Conservation (phyloP, 2,329 filamentous ascomycete genomes). For the Lachnellula occidentalis region DNA sequence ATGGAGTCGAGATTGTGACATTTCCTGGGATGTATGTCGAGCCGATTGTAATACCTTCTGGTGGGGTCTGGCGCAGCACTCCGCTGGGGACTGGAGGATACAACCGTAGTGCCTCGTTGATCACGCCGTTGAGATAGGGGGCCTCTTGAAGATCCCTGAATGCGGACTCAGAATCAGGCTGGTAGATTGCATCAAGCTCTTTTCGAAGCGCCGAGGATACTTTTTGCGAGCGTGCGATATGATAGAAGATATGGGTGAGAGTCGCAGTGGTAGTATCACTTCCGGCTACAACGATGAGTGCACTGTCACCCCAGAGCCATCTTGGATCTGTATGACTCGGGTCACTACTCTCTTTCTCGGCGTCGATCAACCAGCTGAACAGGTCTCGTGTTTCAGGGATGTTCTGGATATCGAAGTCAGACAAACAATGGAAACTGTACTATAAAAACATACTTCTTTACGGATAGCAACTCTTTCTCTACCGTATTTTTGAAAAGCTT, state of each 20-base stretch:
- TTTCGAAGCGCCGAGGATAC: slow-evolving; percentile 12
- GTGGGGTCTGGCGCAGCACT: slow-evolving; percentile 29
- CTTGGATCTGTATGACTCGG: slow-evolving; percentile 3
- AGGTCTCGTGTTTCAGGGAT: not conserved
- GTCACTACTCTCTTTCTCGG: not conserved
- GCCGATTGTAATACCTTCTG: slow-evolving; percentile 32
- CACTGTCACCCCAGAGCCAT: slow-evolving; percentile 18
- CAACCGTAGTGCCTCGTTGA: slow-evolving; percentile 38
- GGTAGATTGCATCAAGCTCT: slow-evolving; percentile 11
- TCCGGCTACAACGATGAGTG: slow-evolving; percentile 33
- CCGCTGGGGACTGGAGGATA: slow-evolving; percentile 32
- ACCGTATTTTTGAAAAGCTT: slow-evolving; percentile 10
- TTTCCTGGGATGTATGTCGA: slow-evolving; percentile 17
- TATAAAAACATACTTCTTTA: slow-evolving; percentile 9
- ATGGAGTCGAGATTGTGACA: slow-evolving; percentile 12
- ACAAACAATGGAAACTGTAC: not conserved
- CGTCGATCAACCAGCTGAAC: slow-evolving; percentile 10
- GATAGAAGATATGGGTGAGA: slow-evolving; percentile 37
- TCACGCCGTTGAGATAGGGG: slow-evolving; percentile 32
- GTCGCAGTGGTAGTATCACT: slow-evolving; percentile 39
- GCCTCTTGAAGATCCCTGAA: slow-evolving; percentile 13
- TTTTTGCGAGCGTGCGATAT: slow-evolving; percentile 13
- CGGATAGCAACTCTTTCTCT: slow-evolving; percentile 2
- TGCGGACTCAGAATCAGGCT: slow-evolving; percentile 3
- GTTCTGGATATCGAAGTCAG: not conserved